Conservation (phyloP, 257 asterid genomes). For the Handroanthus guayacan region DNA sequence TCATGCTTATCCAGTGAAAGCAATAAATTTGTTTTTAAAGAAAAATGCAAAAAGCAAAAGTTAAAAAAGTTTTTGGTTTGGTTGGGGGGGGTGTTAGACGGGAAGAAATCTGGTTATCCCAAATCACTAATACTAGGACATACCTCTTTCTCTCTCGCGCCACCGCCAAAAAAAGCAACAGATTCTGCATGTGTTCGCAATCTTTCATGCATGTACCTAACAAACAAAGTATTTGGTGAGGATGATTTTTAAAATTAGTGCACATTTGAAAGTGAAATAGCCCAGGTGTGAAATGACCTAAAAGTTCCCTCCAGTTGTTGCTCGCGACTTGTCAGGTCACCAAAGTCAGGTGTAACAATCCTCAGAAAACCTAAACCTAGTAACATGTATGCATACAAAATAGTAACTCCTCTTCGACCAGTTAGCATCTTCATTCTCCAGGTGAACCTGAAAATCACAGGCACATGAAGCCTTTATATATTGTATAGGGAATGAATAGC, state of each 20-base stretch:
- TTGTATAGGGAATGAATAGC: conserved; percentile 21
- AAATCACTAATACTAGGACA: conserved; percentile 26
- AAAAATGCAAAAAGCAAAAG: background rate
- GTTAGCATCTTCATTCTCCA: conserved; percentile 99
- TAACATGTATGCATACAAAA: conserved; percentile 95
- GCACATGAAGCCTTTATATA: conserved; percentile 31
- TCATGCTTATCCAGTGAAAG: conserved; percentile 11
- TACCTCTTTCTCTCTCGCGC: conserved; percentile 98
- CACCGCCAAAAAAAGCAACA: conserved; percentile 99
- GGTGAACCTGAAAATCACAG: conserved; percentile 81
- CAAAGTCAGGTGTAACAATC: conserved; percentile 93
- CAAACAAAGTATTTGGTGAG: conserved; percentile 35
- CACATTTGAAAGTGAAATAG: conserved; percentile 32
- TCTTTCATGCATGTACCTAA: conserved; percentile 99
- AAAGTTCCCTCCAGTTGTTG: conserved; percentile 98
- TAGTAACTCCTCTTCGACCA: conserved; percentile 91
- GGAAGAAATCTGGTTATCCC: background rate
- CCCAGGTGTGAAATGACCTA: conserved; percentile 60
- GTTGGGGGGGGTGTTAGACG: background rate
- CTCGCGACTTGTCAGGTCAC: conserved; percentile 83
- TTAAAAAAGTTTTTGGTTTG: too few species aligned
- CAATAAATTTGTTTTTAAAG: background rate
- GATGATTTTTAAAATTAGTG: conserved; percentile 14
- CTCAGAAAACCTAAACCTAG: conserved; percentile 95
- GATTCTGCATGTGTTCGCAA: conserved; percentile 99